These are phyloP conservation scores for Agaricus subrufescens DNA, from an alignment of 768 basidiomycete genomes.

Conservation along the genomic window DNA sequence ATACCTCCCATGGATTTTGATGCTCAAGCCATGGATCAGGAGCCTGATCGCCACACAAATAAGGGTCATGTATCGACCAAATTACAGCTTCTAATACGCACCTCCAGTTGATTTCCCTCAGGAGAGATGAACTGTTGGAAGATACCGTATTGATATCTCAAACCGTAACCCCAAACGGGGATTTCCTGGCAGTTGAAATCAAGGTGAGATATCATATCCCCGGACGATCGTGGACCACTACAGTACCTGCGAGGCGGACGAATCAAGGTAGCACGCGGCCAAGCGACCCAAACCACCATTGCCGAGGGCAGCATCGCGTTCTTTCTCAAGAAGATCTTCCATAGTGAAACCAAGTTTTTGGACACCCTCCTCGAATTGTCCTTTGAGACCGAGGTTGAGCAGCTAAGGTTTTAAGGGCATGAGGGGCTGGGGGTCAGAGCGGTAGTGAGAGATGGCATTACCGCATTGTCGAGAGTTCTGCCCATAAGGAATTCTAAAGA, in stretches of 20 bases:
- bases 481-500: constrained; percentile 93
- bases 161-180: constrained; percentile 93
- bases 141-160: constrained; percentile 93
- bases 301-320: constrained; percentile 92
- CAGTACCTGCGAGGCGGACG: constrained; percentile 79
- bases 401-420: constrained; percentile 39
- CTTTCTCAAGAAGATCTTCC: constrained; percentile 82
- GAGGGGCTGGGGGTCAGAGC: not conserved
- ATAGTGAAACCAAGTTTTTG: constrained; percentile 83
- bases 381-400: constrained; percentile 84
- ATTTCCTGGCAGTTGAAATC: constrained; percentile 47
- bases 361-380: constrained; percentile 63
- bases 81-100: constrained; percentile 10
- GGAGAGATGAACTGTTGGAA: constrained; percentile 91
- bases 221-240: constrained; percentile 34
- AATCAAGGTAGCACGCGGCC: constrained; percentile 96
- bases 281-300: constrained; percentile 95
- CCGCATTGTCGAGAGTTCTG: constrained; percentile 67
- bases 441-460: constrained; percentile 28
- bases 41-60: constrained; percentile 34
- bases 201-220: constrained; percentile 26
- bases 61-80: not conserved
- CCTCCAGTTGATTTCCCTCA: constrained; percentile 78
- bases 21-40: constrained; percentile 91
- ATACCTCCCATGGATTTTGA: constrained; percentile 80